Percentiles rank a stretch among this genome's conserved stretches.
Evolutionary conservation across 1,139 yeast species (phyloP).

Genomic region (Magnusiomyces ingens): DNA sequence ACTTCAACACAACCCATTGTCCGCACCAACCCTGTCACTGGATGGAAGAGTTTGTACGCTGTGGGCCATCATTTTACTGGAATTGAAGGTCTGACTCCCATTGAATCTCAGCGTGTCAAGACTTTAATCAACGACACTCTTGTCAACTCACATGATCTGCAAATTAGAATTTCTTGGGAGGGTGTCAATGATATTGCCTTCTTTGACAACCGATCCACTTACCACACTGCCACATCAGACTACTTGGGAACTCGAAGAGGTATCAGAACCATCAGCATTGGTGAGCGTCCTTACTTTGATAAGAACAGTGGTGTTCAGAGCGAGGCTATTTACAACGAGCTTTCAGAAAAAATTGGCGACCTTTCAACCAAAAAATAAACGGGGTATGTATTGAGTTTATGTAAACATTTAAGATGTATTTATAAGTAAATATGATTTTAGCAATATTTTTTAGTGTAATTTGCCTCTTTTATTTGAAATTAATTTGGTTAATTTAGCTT

Average conservation of each 20-base stretch:
- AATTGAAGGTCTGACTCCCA: conserved; percentile 38
- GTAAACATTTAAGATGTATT: too few relatives aligned
- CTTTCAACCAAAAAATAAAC: too few relatives aligned
- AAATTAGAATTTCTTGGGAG: conserved; percentile 43
- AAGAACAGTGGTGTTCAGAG: conserved; percentile 48
- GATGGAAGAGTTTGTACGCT: conserved; percentile 42
- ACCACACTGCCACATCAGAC: conserved; percentile 21
- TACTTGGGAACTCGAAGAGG: conserved; percentile 43
- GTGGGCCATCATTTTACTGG: conserved; percentile 38
- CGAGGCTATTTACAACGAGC: conserved; percentile 28
- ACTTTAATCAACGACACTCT: conserved; percentile 38
- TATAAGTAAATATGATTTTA: too few relatives aligned
- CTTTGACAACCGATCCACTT: conserved; percentile 27
- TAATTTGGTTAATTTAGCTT: too few relatives aligned
- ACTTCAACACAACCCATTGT: conserved; percentile 39
- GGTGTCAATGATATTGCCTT: conserved; percentile 47
- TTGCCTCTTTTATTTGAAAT: too few relatives aligned
- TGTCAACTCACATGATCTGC: conserved; percentile 36
- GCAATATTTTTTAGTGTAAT: too few relatives aligned
- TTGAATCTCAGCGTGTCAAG: conserved; percentile 35
- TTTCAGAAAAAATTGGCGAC: conserved; percentile 1
- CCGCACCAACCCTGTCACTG: conserved; percentile 45
- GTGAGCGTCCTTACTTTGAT: conserved; percentile 49
- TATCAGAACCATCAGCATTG: conserved; percentile 52
- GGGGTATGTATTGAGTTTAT: too few relatives aligned